Evolutionary conservation across 108 stramenopile species (phyloP).

Genomic region (Asterionellopsis glacialis): DNA sequence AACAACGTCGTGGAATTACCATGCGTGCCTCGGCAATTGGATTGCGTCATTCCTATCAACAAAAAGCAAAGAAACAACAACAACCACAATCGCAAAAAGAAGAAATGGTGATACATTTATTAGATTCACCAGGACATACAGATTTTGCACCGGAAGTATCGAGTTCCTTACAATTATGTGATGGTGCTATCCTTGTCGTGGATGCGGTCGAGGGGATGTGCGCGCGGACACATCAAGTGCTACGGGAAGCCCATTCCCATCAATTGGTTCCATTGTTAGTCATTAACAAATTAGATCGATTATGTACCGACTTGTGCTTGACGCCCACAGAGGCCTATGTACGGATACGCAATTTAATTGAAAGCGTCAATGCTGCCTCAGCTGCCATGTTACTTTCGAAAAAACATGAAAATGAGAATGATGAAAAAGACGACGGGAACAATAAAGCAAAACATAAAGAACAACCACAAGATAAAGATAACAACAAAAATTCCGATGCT

Average conservation of each 20-base stretch:
- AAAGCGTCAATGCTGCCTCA: slow-evolving; percentile 91
- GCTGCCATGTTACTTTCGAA: slow-evolving; percentile 63
- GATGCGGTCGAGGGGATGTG: slow-evolving; percentile 96
- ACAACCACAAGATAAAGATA: not conserved
- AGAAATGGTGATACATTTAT: slow-evolving; percentile 84
- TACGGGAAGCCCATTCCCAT: slow-evolving; percentile 90
- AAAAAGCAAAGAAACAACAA: slow-evolving; percentile 2
- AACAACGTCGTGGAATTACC: slow-evolving; percentile 98
- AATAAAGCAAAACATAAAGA: slow-evolving; percentile 10
- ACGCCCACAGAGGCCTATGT: slow-evolving; percentile 87
- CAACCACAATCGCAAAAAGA: slow-evolving; percentile 9
- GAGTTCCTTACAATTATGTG: slow-evolving; percentile 89
- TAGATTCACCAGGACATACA: slow-evolving; percentile 98
- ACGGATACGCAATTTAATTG: slow-evolving; percentile 83
- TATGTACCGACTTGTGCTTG: slow-evolving; percentile 70
- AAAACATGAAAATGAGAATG: slow-evolving; percentile 20
- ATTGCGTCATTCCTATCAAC: slow-evolving; percentile 55
- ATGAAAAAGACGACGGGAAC: slow-evolving; percentile 3
- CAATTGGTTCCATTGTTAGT: slow-evolving; percentile 88
- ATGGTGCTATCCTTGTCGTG: slow-evolving; percentile 91
- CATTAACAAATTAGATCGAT: slow-evolving; percentile 92
- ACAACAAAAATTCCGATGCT: not conserved
- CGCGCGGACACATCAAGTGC: slow-evolving; percentile 92
- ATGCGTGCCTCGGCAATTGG: slow-evolving; percentile 93
- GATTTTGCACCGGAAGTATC: slow-evolving; percentile 96